Percentiles rank a stretch among this genome's conserved stretches.
Conservation (phyloP, 495 filamentous ascomycete genomes). For the Penicillium mononematosum region DNA sequence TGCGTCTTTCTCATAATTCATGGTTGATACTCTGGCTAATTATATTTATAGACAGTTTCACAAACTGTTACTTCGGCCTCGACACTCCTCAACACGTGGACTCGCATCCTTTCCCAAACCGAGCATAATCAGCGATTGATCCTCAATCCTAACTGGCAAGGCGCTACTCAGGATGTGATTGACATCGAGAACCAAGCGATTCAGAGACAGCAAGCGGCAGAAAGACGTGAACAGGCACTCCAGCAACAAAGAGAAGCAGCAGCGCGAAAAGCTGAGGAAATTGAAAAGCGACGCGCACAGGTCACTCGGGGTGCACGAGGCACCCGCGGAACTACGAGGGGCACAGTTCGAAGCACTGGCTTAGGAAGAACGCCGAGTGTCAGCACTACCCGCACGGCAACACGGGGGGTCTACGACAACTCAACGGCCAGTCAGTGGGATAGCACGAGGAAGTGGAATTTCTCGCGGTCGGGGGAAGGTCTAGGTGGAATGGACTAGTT, state of each 20-base stretch:
- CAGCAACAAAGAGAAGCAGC: constrained; percentile 72
- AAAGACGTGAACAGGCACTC: constrained; percentile 71
- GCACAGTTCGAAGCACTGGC: constrained; percentile 44
- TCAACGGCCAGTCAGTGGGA: constrained; percentile 50
- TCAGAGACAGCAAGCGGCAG: constrained; percentile 67
- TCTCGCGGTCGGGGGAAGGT: constrained; percentile 41
- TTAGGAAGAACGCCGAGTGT: constrained; percentile 48
- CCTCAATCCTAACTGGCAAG: constrained; percentile 85
- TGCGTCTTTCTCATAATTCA: constrained; percentile 1
- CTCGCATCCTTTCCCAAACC: constrained; percentile 89
- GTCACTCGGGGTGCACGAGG: constrained; percentile 45
- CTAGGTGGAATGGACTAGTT: constrained; percentile 12
- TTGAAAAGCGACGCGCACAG: constrained; percentile 56
- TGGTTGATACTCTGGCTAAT: constrained; percentile 9
- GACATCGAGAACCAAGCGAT: constrained; percentile 78
- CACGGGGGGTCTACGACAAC: constrained; percentile 37
- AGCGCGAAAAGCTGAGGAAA: constrained; percentile 67
- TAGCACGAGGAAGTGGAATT: constrained; percentile 47
- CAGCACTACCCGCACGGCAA: constrained; percentile 33
- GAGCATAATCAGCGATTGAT: constrained; percentile 95
- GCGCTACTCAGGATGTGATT: constrained; percentile 76
- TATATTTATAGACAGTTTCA: constrained; percentile 66
- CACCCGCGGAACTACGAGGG: constrained; percentile 46
- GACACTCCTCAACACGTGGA: constrained; percentile 93
- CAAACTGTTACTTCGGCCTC: constrained; percentile 84